These are phyloP conservation scores for Leptographium galeiforme DNA, from an alignment of 2,329 filamentous ascomycete genomes.

Conservation along the genomic window DNA sequence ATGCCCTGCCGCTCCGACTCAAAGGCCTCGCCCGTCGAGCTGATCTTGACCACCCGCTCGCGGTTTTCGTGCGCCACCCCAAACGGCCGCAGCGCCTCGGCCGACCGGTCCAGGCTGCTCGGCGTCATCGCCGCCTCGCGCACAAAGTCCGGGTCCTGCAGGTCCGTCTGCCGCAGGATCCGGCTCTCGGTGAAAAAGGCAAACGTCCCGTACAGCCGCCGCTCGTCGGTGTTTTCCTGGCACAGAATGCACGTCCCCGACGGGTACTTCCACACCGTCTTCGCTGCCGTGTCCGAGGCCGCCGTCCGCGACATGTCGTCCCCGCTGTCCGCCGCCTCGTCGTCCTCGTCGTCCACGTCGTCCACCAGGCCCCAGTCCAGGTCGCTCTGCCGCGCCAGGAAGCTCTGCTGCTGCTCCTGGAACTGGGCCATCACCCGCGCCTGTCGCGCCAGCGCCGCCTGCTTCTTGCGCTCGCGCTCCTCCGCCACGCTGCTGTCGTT, in stretches of 20 bases:
- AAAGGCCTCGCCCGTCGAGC: slow-evolving; percentile 56
- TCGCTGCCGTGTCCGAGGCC: slow-evolving; percentile 37
- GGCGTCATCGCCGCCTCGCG: slow-evolving; percentile 71
- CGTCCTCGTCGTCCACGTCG: slow-evolving; percentile 56
- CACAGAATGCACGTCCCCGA: slow-evolving; percentile 89
- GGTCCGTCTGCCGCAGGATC: slow-evolving; percentile 75
- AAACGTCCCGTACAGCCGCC: slow-evolving; percentile 82
- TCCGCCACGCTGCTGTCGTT: slow-evolving; percentile 43
- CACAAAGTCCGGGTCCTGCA: slow-evolving; percentile 70
- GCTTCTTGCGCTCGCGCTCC: slow-evolving; percentile 75
- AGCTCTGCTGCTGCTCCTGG: slow-evolving; percentile 92
- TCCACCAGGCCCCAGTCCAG: slow-evolving; percentile 82
- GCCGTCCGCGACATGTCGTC: background rate
- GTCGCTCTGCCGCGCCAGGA: slow-evolving; percentile 75
- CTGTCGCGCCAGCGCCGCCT: slow-evolving; percentile 77
- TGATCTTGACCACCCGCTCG: slow-evolving; percentile 61
- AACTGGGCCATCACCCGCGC: slow-evolving; percentile 96
- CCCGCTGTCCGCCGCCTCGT: background rate
- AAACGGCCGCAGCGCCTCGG: slow-evolving; percentile 73
- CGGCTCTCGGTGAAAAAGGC: slow-evolving; percentile 76
- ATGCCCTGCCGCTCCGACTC: slow-evolving; percentile 66
- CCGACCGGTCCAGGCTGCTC: slow-evolving; percentile 68
- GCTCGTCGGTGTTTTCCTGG: slow-evolving; percentile 89
- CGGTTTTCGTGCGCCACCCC: slow-evolving; percentile 83
- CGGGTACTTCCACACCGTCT: slow-evolving; percentile 80